These are phyloP conservation scores for Xylaria intraflava DNA, from an alignment of 495 filamentous ascomycete species.

Conservation along the genomic window DNA sequence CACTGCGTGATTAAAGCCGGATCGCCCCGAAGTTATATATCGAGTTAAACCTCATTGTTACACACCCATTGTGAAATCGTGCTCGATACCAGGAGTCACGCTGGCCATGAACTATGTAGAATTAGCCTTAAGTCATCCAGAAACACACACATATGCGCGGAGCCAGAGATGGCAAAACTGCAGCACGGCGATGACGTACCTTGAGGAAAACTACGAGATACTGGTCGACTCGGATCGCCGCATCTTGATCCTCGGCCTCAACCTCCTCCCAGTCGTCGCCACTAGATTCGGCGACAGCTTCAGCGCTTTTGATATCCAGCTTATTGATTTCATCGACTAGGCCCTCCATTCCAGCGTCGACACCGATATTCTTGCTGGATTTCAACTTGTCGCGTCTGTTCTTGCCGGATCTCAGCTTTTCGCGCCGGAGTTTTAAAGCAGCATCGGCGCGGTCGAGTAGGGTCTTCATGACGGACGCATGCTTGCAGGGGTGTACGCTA, in stretches of 20 bases:
- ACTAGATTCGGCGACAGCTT: slow-evolving; percentile 28
- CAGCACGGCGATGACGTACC: slow-evolving; percentile 15
- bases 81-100: slow-evolving; percentile 93
- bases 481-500: slow-evolving; percentile 85
- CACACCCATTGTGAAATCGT: slow-evolving; percentile 97
- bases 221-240: slow-evolving; percentile 92
- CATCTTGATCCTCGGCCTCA: slow-evolving; percentile 66
- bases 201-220: slow-evolving; percentile 97
- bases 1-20: background rate
- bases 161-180: background rate
- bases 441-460: slow-evolving; percentile 92
- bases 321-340: slow-evolving; percentile 57
- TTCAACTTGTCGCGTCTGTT: slow-evolving; percentile 72
- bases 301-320: slow-evolving; percentile 36
- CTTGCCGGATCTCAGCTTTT: slow-evolving; percentile 60
- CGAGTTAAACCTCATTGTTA: slow-evolving; percentile 28
- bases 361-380: slow-evolving; percentile 37
- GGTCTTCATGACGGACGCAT: slow-evolving; percentile 96
- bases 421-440: slow-evolving; percentile 78
- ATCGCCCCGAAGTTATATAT: background rate
- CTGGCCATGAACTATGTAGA: slow-evolving; percentile 77
- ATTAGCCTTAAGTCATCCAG: slow-evolving; percentile 9
- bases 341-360: slow-evolving; percentile 48
- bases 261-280: slow-evolving; percentile 83
- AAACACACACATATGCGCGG: background rate